Evolutionary conservation across 2,329 filamentous ascomycete species (phyloP), one percentile per base, ranked within the genome.

Genomic region (Aspergillus flavus): DNA sequence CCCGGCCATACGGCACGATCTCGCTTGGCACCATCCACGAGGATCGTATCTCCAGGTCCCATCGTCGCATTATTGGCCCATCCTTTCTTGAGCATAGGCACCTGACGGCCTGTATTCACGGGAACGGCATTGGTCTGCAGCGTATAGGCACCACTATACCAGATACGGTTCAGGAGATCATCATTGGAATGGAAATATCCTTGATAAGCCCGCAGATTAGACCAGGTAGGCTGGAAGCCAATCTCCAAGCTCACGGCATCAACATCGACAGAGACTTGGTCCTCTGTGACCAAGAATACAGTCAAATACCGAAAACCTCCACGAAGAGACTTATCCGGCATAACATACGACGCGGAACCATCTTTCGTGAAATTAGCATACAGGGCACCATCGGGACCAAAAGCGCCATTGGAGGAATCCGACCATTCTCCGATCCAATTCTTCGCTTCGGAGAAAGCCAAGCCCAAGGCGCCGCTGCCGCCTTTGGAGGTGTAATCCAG

Each of bases 81-180:
- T 10, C 77, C 76, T 56, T 67, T 69, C 0, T 64, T 66, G 21
- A 73, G 64, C 67, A 68, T 73, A 10, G 70, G 75, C 45, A 72
- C 75, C 60, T 72, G 71, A 5, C 77, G 76, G 12, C 78, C 78
- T 14, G 78, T 80, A 50, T 76, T 66, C 9, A 71, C 70, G 2
- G 78, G 78, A 0, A 80, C 78, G 23, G 76, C 70, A 64, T 81
- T 81, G 0, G 78, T 80, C 69, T 85, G 85, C 39, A 86, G 68
- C 0, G 85, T 86, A 65, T 84, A 85, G 7, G 83, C 83, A 5
- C 82, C 85, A 46, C 80, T 81, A 65, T 87, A 87, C 85, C 85
- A 87, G 55, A 86, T 84, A 7, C 79, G 78, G 69, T 87, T 87
- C 57, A 88, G 78, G 12, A 85, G 69, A 39, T 83, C 79, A 48